Evolutionary conservation across 1,284 basidiomycete species (phyloP).

Genomic region (Gomphus bonarii): DNA sequence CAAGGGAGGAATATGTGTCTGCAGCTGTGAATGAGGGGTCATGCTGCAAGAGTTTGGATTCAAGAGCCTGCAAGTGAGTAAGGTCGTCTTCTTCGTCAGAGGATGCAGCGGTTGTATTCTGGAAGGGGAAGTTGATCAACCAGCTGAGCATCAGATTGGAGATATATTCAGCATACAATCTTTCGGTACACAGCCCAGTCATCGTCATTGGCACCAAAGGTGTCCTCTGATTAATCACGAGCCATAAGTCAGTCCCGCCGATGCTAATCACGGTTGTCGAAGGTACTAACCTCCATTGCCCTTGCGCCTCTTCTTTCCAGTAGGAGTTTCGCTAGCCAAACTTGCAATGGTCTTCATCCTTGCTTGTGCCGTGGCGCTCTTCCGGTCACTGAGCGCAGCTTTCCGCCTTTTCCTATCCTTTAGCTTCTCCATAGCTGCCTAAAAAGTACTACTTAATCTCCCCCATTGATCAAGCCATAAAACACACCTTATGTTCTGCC

Average conservation of each 20-base stretch:
- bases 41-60: slow-evolving; percentile 72
- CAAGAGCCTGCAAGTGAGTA: slow-evolving; percentile 61
- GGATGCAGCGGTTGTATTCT: slow-evolving; percentile 80
- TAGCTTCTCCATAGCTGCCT: slow-evolving; percentile 78
- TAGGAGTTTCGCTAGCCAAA: slow-evolving; percentile 76
- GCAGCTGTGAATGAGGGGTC: slow-evolving; percentile 78
- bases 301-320: slow-evolving; percentile 74
- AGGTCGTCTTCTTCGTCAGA: slow-evolving; percentile 95
- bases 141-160: background rate
- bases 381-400: slow-evolving; percentile 82
- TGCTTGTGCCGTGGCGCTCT: slow-evolving; percentile 91
- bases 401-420: slow-evolving; percentile 76
- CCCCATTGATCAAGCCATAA: background rate
- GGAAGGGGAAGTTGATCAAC: slow-evolving; percentile 1
- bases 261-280: background rate
- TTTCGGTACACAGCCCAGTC: slow-evolving; percentile 99
- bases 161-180: slow-evolving; percentile 49
- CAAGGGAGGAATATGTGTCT: slow-evolving; percentile 74
- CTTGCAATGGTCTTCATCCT: slow-evolving; percentile 96
- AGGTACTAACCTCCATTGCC: slow-evolving; percentile 52
- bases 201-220: slow-evolving; percentile 90
- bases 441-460: slow-evolving; percentile 3
- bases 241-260: background rate
- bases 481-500: slow-evolving; percentile 67
- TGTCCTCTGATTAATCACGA: slow-evolving; percentile 58